Conservation (phyloP, 495 filamentous ascomycete genomes). For the Penicillium manginii region DNA sequence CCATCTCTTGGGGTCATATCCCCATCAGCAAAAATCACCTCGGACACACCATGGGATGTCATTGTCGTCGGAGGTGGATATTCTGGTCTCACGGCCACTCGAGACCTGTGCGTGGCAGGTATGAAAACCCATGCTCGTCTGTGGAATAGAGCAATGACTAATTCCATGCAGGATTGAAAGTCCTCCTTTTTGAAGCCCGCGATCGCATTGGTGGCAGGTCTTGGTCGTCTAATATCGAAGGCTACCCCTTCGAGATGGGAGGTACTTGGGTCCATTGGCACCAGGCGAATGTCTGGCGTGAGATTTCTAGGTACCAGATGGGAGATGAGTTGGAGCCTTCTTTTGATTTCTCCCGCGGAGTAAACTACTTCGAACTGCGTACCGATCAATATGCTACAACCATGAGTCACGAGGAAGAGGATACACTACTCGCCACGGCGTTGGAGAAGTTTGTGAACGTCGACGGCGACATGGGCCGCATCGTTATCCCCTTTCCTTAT, state of each 20-base stretch:
- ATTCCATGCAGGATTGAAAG: conserved; percentile 19
- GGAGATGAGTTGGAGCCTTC: conserved; percentile 21
- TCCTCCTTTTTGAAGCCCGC: conserved; percentile 39
- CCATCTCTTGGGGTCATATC: conserved; percentile 26
- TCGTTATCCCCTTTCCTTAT: conserved; percentile 27
- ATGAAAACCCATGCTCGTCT: background rate
- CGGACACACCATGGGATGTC: conserved; percentile 7
- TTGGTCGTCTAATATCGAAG: conserved; percentile 30
- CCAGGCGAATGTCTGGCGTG: conserved; percentile 29
- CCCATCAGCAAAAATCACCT: conserved; percentile 16
- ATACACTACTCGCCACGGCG: conserved; percentile 10
- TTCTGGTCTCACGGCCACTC: conserved; percentile 29
- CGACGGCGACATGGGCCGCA: conserved; percentile 25
- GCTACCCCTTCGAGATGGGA: conserved; percentile 36
- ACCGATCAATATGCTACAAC: conserved; percentile 12
- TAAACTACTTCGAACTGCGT: conserved; percentile 27
- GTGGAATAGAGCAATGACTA: background rate
- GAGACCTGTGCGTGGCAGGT: conserved; percentile 25
- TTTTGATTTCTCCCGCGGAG: conserved; percentile 24
- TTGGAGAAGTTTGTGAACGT: conserved; percentile 28
- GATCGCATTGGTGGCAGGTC: conserved; percentile 42
- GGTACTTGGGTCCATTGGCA: conserved; percentile 40
- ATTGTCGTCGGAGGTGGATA: conserved; percentile 35
- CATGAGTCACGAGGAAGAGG: conserved; percentile 28
- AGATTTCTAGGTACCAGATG: conserved; percentile 28